Base-by-base conservation (phyloP, 1,284 basidiomycete species). In the Rhizoctonia solani region DNA sequence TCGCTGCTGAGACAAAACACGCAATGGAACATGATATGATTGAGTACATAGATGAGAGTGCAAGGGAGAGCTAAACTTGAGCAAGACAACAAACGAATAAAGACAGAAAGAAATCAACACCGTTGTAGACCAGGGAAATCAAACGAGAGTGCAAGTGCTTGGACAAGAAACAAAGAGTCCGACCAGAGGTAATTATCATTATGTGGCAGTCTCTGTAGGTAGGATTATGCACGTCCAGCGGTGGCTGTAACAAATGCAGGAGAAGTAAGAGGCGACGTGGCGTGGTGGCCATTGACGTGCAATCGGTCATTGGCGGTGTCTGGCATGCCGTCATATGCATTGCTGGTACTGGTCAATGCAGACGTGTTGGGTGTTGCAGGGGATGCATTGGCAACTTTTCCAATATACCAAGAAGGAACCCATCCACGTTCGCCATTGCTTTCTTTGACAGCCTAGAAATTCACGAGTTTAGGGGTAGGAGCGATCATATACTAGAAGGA, bases 341-440 rank as follows among this genome's bases (percentile, higher is more conserved):
- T 54, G 2, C 23, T 8, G 34, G 16, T 37, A 32, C 53, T 54
- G 9, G 53, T 30, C 27, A 59, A 32, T 19, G 56, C 56, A 25
- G 54, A 56, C 13, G 56, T 59, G 27, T 47, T 59, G 27, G 56
- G 56, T 23, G 50, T 67, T 1, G 50, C 68, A 19, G 53, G 39
- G 4, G 42, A 54, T 42, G 47, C 56, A 27, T n/a, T 42, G 6
- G 53, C 27, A 23, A 47, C 66, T 46, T 69, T 71, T 14, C 69
- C 71, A 27, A 70, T 66, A 46, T 65, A 63, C 70, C 79, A 80
- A 3, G 77, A 76, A 6, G 93, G 93, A 29, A 95, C 92, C 93
- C 93, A 96, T 42, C 93, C 93, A 69, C 93, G 85, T 76, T 92
- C 89, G 61, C 93, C 93, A 27, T 86, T 87, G 14, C 90, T 87